phyloP scores from a whole-genome alignment of 768 basidiomycete species.

The Tephrocybe rancida region DNA sequence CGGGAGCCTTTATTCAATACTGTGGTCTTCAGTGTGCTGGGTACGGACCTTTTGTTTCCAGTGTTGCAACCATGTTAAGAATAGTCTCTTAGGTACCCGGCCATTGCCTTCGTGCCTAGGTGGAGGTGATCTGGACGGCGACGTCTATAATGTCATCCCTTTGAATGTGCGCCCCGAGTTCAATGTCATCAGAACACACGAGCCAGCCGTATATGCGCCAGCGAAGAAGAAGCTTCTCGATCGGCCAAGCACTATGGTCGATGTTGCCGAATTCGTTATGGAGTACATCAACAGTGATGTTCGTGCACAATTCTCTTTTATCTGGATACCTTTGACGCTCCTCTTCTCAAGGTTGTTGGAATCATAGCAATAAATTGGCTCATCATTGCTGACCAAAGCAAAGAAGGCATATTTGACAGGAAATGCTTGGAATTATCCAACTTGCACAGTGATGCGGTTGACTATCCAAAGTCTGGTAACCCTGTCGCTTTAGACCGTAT shows the following conservation, averaged over 20 bases:
- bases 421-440: conserved; percentile 56
- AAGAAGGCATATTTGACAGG: conserved; percentile 44
- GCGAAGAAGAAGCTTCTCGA: conserved; percentile 46
- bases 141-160: conserved; percentile 56
- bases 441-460: conserved; percentile 67
- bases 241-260: conserved; percentile 55
- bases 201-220: conserved; percentile 52
- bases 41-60: conserved; percentile 30
- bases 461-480: conserved; percentile 63
- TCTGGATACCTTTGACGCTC: not conserved
- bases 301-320: conserved; percentile 20
- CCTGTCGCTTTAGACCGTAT: conserved; percentile 40
- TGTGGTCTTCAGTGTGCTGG: conserved; percentile 64
- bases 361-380: conserved; percentile 66
- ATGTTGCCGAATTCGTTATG: conserved; percentile 70
- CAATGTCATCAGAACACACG: conserved; percentile 17
- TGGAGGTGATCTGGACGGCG: conserved; percentile 74
- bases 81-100: conserved; percentile 45
- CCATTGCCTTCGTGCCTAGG: conserved; percentile 66
- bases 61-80: not conserved
- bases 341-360: conserved; percentile 49
- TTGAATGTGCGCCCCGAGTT: conserved; percentile 40
- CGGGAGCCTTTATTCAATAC: conserved; percentile 58
- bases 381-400: conserved; percentile 61
- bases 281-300: conserved; percentile 72